A percentile compares a stretch with the other conserved stretches of the same genome.
Conservation (phyloP, 768 basidiomycete genomes). For the Chalciporus chontae region DNA sequence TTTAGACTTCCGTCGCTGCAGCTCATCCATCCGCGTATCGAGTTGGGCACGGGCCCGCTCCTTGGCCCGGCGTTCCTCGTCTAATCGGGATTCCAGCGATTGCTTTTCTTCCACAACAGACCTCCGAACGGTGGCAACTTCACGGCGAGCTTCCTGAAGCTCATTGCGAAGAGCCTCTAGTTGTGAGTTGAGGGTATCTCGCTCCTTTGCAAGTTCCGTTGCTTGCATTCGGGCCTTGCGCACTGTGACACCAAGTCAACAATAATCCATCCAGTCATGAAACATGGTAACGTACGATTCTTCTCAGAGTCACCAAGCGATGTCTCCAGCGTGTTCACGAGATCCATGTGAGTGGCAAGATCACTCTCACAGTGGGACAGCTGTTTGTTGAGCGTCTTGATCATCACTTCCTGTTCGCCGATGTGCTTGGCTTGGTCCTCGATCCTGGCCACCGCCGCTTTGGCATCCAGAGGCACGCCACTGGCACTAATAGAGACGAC, state of each 20-base stretch:
- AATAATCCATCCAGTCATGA: neutral
- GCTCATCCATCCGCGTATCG: slow-evolving; percentile 83
- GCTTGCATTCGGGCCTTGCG: slow-evolving; percentile 94
- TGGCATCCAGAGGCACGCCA: slow-evolving; percentile 45
- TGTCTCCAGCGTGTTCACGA: slow-evolving; percentile 78
- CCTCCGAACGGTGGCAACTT: slow-evolving; percentile 70
- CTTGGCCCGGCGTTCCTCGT: slow-evolving; percentile 86
- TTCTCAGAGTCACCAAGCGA: slow-evolving; percentile 91
- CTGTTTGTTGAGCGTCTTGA: slow-evolving; percentile 92
- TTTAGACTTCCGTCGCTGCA: slow-evolving; percentile 83
- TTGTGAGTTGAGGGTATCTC: slow-evolving; percentile 68
- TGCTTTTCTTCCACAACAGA: slow-evolving; percentile 89
- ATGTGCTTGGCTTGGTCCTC: slow-evolving; percentile 75
- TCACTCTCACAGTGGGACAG: slow-evolving; percentile 91
- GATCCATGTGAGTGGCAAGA: slow-evolving; percentile 87
- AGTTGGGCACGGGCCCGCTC: slow-evolving; percentile 86
- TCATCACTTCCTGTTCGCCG: slow-evolving; percentile 86
- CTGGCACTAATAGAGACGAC: slow-evolving; percentile 42
- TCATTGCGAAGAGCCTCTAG: slow-evolving; percentile 67
- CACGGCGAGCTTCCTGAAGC: slow-evolving; percentile 73
- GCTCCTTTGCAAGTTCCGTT: slow-evolving; percentile 82
- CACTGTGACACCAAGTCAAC: slow-evolving; percentile 42
- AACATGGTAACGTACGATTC: slow-evolving; percentile 60
- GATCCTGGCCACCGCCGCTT: slow-evolving; percentile 48
- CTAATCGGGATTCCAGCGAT: slow-evolving; percentile 74